Evolutionary conservation across 2,329 filamentous ascomycete genomes (phyloP), one percentile per base, ranked within the genome.

Genomic region (Claviceps cyperi): DNA sequence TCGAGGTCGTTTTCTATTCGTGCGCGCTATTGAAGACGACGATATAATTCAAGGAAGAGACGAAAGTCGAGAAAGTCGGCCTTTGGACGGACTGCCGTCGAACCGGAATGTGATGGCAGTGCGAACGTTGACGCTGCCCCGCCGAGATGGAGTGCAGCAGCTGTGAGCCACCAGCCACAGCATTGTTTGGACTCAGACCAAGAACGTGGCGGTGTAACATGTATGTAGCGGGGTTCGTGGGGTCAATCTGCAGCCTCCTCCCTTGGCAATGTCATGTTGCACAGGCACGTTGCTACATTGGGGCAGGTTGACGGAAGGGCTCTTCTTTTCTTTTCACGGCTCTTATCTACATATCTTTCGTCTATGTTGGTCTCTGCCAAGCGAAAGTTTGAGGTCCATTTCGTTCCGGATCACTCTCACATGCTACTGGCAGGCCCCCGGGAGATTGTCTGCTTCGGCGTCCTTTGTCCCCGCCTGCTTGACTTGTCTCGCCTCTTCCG

Each of bases 401-500:
- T 39, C 8, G 38, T 17, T 5, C n/a, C 8, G 7, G 2, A 15
- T 40, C 3, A 21, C 9, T 24, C 19, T 35, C 17, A 19, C 22
- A 9, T 38, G 19, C 40, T 24, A 28, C 11, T 19, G 17, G 4
- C 32, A 14, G 38, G 28, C 36, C 44, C 44, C 43, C 38, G 35
- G 17, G 43, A 22, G 7, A 2, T 44, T 28, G 38, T 21, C 21
- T 37, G 40, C 19, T 32, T 51, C 32, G n/a, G 61, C 60, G 40
- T 58, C 59, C 22, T 57, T 56, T 11, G 62, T 59, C 9, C 51
- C 55, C 2, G 43, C 4, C 43, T 56, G 53, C 41, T 64, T 65
- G 22, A 66, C 68, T 48, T 71, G 67, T 47, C 70, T 69, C 2
- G 72, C 75, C 60, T 78, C 75, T 2, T 65, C 66, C 53, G 72